Conservation (phyloP, 2,329 filamentous ascomycete species). For the Xenoacremonium recifei region DNA sequence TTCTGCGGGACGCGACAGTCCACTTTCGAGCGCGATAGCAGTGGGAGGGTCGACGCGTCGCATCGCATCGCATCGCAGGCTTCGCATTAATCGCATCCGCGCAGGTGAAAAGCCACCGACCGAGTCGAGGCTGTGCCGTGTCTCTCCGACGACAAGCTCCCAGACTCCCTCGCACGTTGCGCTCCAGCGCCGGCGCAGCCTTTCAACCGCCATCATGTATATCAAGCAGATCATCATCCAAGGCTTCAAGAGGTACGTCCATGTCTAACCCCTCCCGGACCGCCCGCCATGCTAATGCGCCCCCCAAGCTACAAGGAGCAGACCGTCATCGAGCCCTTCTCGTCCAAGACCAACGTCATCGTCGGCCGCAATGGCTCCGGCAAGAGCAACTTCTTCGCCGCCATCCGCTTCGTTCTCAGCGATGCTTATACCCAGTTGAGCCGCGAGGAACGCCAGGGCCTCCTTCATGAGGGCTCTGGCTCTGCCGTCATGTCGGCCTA, state of each 20-base stretch:
- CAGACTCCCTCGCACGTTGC: slow-evolving; percentile 33
- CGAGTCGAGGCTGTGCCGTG: slow-evolving; percentile 21
- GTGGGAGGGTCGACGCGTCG: slow-evolving; percentile 25
- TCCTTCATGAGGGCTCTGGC: slow-evolving; percentile 97
- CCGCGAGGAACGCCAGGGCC: slow-evolving; percentile 89
- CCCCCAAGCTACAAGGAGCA: slow-evolving; percentile 91
- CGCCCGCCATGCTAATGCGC: slow-evolving; percentile 16
- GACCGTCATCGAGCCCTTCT: slow-evolving; percentile 97
- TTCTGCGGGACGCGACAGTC: slow-evolving; percentile 25
- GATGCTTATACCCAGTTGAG: slow-evolving; percentile 97
- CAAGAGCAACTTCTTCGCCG: slow-evolving; percentile 99
- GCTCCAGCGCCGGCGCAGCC: slow-evolving; percentile 36
- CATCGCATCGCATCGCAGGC: slow-evolving; percentile 27
- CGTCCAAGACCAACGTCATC: slow-evolving; percentile 95
- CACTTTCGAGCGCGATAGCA: slow-evolving; percentile 29
- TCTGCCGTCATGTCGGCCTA: slow-evolving; percentile 99
- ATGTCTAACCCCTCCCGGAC: slow-evolving; percentile 8
- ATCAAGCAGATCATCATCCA: slow-evolving; percentile 99
- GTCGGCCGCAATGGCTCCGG: slow-evolving; percentile 98
- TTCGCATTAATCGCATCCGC: slow-evolving; percentile 23
- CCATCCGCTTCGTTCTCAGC: slow-evolving; percentile 96
- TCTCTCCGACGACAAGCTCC: slow-evolving; percentile 23
- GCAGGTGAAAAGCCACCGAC: slow-evolving; percentile 16
- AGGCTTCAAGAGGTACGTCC: slow-evolving; percentile 90
- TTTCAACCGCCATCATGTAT: slow-evolving; percentile 84